Evolutionary conservation across 1,284 basidiomycete genomes (phyloP).

Genomic region (Trichosporon inkin): DNA sequence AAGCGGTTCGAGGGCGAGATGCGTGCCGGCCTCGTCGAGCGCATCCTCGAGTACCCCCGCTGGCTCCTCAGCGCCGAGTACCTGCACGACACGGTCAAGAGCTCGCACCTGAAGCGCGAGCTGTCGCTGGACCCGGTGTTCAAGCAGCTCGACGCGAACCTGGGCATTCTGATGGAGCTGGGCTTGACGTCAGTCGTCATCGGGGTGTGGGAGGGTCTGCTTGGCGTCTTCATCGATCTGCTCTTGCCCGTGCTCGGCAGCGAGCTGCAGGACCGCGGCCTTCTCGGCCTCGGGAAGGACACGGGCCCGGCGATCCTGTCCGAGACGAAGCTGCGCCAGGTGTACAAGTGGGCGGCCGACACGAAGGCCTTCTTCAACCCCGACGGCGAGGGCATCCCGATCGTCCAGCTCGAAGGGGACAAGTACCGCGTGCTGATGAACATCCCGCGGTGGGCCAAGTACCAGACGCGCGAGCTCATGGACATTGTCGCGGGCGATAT

Average conservation of each 20-base stretch:
- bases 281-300: background rate
- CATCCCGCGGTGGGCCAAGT: background rate
- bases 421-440: constrained; percentile 45
- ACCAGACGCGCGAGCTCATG: background rate
- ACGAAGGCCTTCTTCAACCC: constrained; percentile 50
- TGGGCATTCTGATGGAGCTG: constrained; percentile 24
- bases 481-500: background rate
- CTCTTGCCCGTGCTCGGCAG: constrained; percentile 47
- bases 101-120: constrained; percentile 41
- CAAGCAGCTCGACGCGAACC: constrained; percentile 47
- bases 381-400: constrained; percentile 44
- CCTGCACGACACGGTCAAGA: constrained; percentile 30
- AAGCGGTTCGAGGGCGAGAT: constrained; percentile 42
- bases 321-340: constrained; percentile 38
- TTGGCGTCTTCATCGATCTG: constrained; percentile 45
- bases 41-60: constrained; percentile 42
- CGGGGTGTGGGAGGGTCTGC: constrained; percentile 24
- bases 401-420: constrained; percentile 35
- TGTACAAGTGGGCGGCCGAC: constrained; percentile 49
- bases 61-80: constrained; percentile 28
- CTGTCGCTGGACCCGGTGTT: constrained; percentile 39
- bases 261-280: constrained; percentile 25
- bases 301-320: constrained; percentile 13
- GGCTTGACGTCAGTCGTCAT: background rate
- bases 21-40: constrained; percentile 42